A percentile compares a stretch with the other conserved stretches of the same genome.
These are phyloP conservation scores for Schizothecium vesticola DNA, from an alignment of 495 filamentous ascomycete genomes.

Conservation along the genomic window DNA sequence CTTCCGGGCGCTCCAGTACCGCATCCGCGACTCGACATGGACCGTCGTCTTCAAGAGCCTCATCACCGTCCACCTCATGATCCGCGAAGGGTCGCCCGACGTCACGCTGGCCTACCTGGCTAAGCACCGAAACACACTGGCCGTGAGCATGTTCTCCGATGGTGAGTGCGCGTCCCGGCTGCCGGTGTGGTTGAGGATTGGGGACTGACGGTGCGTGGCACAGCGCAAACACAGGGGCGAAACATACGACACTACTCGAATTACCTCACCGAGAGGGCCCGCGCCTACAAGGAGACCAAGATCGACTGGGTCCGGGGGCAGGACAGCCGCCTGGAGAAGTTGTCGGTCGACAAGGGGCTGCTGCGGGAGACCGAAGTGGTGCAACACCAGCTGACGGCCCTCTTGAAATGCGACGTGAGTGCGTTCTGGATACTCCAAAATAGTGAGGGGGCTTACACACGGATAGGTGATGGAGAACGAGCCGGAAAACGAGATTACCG, in stretches of 20 bases:
- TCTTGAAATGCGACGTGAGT: conserved; percentile 82
- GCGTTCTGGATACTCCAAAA: conserved; percentile 18
- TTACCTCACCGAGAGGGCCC: conserved; percentile 78
- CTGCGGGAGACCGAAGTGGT: conserved; percentile 88
- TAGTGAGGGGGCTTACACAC: conserved; percentile 13
- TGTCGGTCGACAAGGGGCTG: conserved; percentile 88
- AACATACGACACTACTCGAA: conserved; percentile 90
- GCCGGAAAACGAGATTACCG: conserved; percentile 92
- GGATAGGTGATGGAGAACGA: conserved; percentile 75
- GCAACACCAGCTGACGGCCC: conserved; percentile 77
- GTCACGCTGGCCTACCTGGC: conserved; percentile 82
- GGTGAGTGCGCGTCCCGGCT: conserved; percentile 50
- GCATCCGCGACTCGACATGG: conserved; percentile 94
- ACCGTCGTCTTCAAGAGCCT: conserved; percentile 92
- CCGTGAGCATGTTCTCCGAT: conserved; percentile 87
- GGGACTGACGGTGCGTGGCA: conserved; percentile 9
- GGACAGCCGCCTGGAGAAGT: conserved; percentile 73
- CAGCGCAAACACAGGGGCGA: conserved; percentile 90
- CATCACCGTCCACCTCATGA: conserved; percentile 95
- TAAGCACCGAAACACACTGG: conserved; percentile 75
- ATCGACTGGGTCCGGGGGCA: conserved; percentile 85
- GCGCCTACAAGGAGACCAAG: conserved; percentile 74
- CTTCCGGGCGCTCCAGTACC: conserved; percentile 81
- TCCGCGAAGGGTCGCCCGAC: conserved; percentile 87
- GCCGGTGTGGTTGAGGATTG: not conserved